These are phyloP conservation scores for Mycena latifolia DNA, from an alignment of 768 basidiomycete species.

Conservation along the genomic window DNA sequence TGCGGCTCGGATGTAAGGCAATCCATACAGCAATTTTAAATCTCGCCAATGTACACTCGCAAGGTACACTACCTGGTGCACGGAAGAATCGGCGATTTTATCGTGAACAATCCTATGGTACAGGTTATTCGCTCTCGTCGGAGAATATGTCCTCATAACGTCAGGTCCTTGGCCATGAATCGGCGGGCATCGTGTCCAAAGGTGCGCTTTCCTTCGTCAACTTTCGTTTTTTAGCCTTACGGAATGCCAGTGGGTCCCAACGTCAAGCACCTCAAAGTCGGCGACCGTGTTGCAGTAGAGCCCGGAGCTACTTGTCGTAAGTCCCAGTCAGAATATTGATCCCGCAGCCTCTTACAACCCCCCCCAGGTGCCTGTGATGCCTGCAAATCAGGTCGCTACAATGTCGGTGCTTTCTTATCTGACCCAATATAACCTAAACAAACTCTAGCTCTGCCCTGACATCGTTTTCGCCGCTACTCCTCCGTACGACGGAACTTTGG, in stretches of 20 bases:
- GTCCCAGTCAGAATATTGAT: slow-evolving; percentile 29
- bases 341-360: not conserved
- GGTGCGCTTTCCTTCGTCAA: slow-evolving; percentile 50
- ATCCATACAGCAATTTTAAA: slow-evolving; percentile 29
- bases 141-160: not conserved
- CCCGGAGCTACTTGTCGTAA: slow-evolving; percentile 87
- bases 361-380: slow-evolving; percentile 70
- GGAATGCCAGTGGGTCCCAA: slow-evolving; percentile 71
- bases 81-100: slow-evolving; percentile 84
- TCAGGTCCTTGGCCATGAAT: slow-evolving; percentile 95
- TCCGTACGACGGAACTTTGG: slow-evolving; percentile 70
- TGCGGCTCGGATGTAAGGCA: slow-evolving; percentile 86
- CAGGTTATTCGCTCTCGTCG: not conserved
- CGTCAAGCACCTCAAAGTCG: slow-evolving; percentile 82
- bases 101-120: slow-evolving; percentile 87
- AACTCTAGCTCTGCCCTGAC: slow-evolving; percentile 80
- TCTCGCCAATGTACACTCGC: slow-evolving; percentile 29
- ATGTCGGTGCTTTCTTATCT: slow-evolving; percentile 59
- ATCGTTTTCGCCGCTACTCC: slow-evolving; percentile 95
- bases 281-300: slow-evolving; percentile 93
- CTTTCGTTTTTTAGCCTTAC: slow-evolving; percentile 1
- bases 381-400: slow-evolving; percentile 88
- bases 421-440: slow-evolving; percentile 4
- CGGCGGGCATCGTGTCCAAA: slow-evolving; percentile 81
- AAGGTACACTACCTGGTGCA: slow-evolving; percentile 86